A percentile compares a stretch with the other conserved stretches of the same genome.
phyloP scores from a whole-genome alignment of 805 yeast species.

The Cyberlindnera euphorbiae region DNA sequence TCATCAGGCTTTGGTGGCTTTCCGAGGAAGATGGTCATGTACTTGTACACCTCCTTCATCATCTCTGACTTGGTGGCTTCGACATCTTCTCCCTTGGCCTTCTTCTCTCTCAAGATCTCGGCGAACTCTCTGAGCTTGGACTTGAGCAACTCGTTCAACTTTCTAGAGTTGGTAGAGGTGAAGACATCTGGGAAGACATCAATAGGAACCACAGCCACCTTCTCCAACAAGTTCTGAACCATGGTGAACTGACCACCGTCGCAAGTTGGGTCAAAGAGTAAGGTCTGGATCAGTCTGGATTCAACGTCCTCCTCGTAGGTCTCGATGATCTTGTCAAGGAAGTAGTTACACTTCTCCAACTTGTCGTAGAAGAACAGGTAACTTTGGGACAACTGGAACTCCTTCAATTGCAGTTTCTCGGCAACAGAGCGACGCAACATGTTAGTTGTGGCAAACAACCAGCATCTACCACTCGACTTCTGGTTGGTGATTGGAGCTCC shows the following conservation, averaged over 20 bases:
- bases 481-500: slow-evolving; percentile 66
- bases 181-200: slow-evolving; percentile 67
- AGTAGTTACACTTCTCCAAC: slow-evolving; percentile 78
- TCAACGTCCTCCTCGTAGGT: slow-evolving; percentile 63
- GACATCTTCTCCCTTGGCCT: slow-evolving; percentile 12
- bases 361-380: slow-evolving; percentile 82
- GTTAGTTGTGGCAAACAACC: slow-evolving; percentile 85
- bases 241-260: slow-evolving; percentile 91
- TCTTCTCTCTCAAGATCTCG: slow-evolving; percentile 47
- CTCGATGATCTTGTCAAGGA: slow-evolving; percentile 69
- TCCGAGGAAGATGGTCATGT: slow-evolving; percentile 67
- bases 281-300: slow-evolving; percentile 63
- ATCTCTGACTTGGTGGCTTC: slow-evolving; percentile 37
- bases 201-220: slow-evolving; percentile 79
- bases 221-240: slow-evolving; percentile 70
- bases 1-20: slow-evolving; percentile 73
- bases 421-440: slow-evolving; percentile 61
- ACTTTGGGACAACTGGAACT: slow-evolving; percentile 72
- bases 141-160: slow-evolving; percentile 57
- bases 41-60: slow-evolving; percentile 60
- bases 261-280: slow-evolving; percentile 59
- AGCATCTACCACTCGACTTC: slow-evolving; percentile 74
- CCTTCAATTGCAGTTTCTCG: slow-evolving; percentile 56
- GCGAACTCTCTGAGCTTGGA: slow-evolving; percentile 78
- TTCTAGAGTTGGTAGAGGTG: slow-evolving; percentile 42